Percentiles rank a stretch among this genome's conserved stretches.
These are phyloP conservation scores for Globisporangium iwayamae DNA, from an alignment of 352 stramenopile species.

Conservation along the genomic window DNA sequence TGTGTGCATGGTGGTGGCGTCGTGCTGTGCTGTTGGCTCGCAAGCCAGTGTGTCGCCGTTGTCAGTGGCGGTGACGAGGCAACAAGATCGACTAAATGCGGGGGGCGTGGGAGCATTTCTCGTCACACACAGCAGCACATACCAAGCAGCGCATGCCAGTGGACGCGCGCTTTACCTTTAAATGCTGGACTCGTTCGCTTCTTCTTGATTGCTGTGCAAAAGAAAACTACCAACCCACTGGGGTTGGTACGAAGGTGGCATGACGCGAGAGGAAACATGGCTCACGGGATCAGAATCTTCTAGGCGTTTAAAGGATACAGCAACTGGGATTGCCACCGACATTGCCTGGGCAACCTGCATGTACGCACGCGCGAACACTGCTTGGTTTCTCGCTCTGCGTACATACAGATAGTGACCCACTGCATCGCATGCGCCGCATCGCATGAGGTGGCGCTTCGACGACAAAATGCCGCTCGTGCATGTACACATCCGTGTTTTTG, in stretches of 20 bases:
- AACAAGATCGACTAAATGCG: background rate
- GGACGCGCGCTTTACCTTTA: background rate
- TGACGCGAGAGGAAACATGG: background rate
- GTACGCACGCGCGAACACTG: background rate
- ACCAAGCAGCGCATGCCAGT: background rate
- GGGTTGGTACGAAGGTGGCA: background rate
- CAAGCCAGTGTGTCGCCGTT: background rate
- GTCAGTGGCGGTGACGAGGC: background rate
- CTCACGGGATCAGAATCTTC: slow-evolving; percentile 1
- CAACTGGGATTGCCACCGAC: no score
- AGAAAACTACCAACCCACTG: background rate
- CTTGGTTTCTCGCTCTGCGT: background rate
- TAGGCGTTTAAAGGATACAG: no score
- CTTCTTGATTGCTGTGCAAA: background rate
- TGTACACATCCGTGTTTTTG: background rate
- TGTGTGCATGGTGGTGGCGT: background rate
- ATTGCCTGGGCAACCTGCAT: background rate
- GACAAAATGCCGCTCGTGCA: no score
- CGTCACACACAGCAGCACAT: background rate
- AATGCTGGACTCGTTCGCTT: background rate
- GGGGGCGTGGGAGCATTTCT: background rate
- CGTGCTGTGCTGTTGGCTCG: background rate
- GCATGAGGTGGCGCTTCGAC: background rate
- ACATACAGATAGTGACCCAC: background rate
- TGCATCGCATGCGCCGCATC: background rate